Conservation (phyloP, 2,329 filamentous ascomycete genomes). For the Ascochyta pisi region DNA sequence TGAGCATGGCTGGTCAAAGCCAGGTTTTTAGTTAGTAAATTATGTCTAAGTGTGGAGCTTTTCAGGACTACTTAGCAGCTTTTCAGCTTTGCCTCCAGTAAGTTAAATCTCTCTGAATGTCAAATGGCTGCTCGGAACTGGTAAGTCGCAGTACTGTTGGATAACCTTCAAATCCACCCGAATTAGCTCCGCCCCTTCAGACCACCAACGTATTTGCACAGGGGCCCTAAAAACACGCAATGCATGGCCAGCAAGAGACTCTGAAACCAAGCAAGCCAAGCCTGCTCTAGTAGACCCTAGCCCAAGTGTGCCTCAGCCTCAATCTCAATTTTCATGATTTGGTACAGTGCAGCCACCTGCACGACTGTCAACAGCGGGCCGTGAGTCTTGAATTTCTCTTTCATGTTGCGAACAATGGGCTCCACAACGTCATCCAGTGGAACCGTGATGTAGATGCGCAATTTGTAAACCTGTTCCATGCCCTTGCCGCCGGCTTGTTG, state of each 20-base stretch:
- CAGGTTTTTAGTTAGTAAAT: no score
- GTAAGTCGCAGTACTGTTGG: no score
- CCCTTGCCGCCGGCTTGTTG: conserved; percentile 61
- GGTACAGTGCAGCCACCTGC: conserved; percentile 29
- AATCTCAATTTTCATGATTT: conserved; percentile 34
- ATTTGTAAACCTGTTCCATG: conserved; percentile 56
- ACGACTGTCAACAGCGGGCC: conserved; percentile 34
- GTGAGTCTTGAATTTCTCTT: conserved; percentile 32
- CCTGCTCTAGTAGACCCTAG: neutral
- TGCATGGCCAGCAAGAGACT: no score
- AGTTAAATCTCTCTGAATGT: no score
- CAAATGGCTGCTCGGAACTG: no score
- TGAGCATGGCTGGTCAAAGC: no score
- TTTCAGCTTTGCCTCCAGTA: no score
- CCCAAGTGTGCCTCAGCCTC: conserved; percentile 30
- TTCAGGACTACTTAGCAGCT: no score
- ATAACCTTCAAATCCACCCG: no score
- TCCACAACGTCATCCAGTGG: conserved; percentile 23
- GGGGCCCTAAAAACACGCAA: no score
- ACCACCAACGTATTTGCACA: neutral
- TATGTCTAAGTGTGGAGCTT: no score
- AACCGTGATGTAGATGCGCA: conserved; percentile 26
- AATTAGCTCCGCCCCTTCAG: neutral
- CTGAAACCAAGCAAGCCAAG: no score
- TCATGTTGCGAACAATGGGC: conserved; percentile 23